Evolutionary conservation across 345 rosid species (phyloP).

Genomic region (Hypericum androsaemum): DNA sequence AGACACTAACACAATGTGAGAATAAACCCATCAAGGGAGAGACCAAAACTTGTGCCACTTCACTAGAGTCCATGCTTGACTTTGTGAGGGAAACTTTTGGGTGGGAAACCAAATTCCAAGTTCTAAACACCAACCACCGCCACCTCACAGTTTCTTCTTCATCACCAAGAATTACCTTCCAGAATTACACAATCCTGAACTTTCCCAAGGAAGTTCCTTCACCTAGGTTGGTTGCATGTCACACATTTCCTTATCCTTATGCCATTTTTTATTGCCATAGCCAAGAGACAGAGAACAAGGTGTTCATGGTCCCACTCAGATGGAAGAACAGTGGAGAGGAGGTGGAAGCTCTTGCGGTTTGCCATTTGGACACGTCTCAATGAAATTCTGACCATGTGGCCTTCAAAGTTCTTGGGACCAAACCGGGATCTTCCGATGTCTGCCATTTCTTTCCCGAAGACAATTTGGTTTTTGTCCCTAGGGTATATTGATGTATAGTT

Average conservation of each 20-base stretch:
- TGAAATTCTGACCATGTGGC: conserved; percentile 54
- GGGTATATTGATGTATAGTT: conserved; percentile 6
- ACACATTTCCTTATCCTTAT: conserved; percentile 12
- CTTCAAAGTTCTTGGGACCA: conserved; percentile 39
- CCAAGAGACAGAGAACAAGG: not conserved
- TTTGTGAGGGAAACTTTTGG: conserved; percentile 8
- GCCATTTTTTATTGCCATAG: conserved; percentile 14
- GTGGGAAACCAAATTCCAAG: conserved; percentile 2
- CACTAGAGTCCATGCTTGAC: conserved; percentile 21
- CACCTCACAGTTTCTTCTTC: not conserved
- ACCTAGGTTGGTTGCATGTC: conserved; percentile 17
- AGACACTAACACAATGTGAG: conserved; percentile 16
- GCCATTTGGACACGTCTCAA: conserved; percentile 73
- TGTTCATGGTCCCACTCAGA: not conserved
- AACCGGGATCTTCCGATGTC: conserved; percentile 50
- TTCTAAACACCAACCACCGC: not conserved
- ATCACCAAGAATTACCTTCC: not conserved
- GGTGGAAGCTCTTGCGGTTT: conserved; percentile 44
- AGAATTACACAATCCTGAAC: conserved; percentile 12
- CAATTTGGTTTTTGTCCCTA: conserved; percentile 51
- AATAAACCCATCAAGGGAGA: conserved; percentile 14
- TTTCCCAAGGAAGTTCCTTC: conserved; percentile 7
- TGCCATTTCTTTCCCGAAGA: conserved; percentile 66
- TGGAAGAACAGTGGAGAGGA: conserved; percentile 23
- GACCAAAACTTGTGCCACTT: conserved; percentile 16